These are phyloP conservation scores for Clonostachys solani DNA, from an alignment of 2,329 filamentous ascomycete genomes.

Conservation along the genomic window DNA sequence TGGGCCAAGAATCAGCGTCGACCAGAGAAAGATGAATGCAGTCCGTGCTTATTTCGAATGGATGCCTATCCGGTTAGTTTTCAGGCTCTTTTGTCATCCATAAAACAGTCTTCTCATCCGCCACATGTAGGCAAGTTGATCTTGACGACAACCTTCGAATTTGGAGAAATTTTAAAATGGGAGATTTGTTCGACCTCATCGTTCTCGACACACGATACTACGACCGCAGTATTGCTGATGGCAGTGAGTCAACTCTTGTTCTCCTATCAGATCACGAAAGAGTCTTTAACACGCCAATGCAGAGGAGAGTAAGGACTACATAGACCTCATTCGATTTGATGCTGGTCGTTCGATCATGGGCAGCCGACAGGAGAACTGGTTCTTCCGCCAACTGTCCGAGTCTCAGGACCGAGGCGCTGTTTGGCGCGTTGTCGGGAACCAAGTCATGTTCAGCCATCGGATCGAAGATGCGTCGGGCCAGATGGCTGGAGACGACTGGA, in stretches of 20 bases:
- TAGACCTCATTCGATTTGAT: constrained; percentile 59
- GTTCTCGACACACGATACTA: constrained; percentile 69
- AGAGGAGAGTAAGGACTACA: constrained; percentile 56
- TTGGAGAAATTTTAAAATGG: constrained; percentile 64
- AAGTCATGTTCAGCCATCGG: constrained; percentile 62
- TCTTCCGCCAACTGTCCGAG: constrained; percentile 54
- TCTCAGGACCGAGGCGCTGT: constrained; percentile 61
- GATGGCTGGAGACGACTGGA: constrained; percentile 27
- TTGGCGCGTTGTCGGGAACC: constrained; percentile 70
- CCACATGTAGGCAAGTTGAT: constrained; percentile 44
- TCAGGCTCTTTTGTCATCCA: neutral
- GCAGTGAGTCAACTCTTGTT: constrained; percentile 12
- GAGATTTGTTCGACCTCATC: constrained; percentile 61
- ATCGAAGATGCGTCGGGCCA: constrained; percentile 19
- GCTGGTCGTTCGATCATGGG: constrained; percentile 69
- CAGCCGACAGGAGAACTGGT: constrained; percentile 69
- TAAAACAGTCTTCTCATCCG: neutral
- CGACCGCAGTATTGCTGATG: constrained; percentile 57
- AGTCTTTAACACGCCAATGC: neutral
- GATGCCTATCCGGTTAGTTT: constrained; percentile 25
- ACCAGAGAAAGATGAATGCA: constrained; percentile 70
- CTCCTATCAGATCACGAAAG: neutral
- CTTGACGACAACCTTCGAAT: constrained; percentile 67
- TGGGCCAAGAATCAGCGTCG: constrained; percentile 54
- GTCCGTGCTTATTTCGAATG: constrained; percentile 68